These are phyloP conservation scores for Thermothelomyces thermophilus DNA, from an alignment of 2,329 filamentous ascomycete genomes.

Conservation along the genomic window DNA sequence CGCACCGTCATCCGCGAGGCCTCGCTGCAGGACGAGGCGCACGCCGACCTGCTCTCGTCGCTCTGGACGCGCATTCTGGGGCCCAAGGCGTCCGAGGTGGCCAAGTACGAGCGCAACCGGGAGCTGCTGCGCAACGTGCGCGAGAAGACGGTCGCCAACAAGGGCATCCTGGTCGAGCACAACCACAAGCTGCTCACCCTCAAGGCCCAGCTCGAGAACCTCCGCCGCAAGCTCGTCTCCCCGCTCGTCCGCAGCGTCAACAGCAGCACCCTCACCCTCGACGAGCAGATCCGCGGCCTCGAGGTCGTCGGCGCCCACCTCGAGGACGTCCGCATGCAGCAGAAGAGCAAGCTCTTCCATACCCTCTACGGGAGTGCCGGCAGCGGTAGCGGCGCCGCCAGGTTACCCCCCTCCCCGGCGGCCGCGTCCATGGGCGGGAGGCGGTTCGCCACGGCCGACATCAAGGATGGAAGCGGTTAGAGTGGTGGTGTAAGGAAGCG, in stretches of 20 bases:
- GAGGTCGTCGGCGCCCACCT: slow-evolving; percentile 75
- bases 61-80: slow-evolving; percentile 85
- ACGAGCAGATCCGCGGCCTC: slow-evolving; percentile 79
- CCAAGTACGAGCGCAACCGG: slow-evolving; percentile 89
- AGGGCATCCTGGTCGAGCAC: slow-evolving; percentile 78
- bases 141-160: slow-evolving; percentile 78
- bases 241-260: slow-evolving; percentile 70
- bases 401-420: not conserved
- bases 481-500: no score
- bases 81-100: slow-evolving; percentile 63
- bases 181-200: slow-evolving; percentile 76
- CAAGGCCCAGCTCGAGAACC: slow-evolving; percentile 79
- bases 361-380: slow-evolving; percentile 73
- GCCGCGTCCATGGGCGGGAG: not conserved
- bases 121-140: slow-evolving; percentile 71
- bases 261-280: slow-evolving; percentile 64
- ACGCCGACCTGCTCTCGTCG: slow-evolving; percentile 73
- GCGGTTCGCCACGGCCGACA: not conserved
- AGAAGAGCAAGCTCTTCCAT: slow-evolving; percentile 79
- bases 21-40: slow-evolving; percentile 69
- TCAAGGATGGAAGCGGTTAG: not conserved
- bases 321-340: slow-evolving; percentile 64
- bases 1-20: slow-evolving; percentile 79
- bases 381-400: slow-evolving; percentile 23
- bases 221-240: slow-evolving; percentile 75